Base-by-base conservation (phyloP, 78 protist genomes). In the Speleostelium caveatum region DNA sequence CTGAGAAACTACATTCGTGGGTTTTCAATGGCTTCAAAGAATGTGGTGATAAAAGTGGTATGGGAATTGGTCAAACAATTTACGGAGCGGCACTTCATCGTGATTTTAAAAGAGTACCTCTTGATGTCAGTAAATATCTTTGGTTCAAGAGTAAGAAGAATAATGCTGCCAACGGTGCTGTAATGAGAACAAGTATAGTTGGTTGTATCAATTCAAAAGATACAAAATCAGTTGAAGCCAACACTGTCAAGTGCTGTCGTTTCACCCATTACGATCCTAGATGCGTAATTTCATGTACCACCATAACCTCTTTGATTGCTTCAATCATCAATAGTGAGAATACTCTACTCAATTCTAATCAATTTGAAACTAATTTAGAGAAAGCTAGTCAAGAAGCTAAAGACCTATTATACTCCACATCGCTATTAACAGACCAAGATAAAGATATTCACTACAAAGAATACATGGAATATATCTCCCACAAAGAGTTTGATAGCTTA, bases 21-120 rank as follows among this genome's bases (percentile, higher is more conserved):
- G 55, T 91, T 12, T 32, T 51, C 14, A 45, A 86, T 62, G 95
- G 95, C 0, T 88, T 93, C 3, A 0, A 10, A 49, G 94, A 92
- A 12, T 71, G 93, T 28, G 93, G 95, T 24, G 95, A 93, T 66
- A 21, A 32, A 4, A 4, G 30, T 49, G 95, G 95, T 35, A 60
- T 69, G 78, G 95, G 95, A 10, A 6, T 93, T n/a, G 95, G 95
- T n/a, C 86, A 63, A 74, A 93, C 95, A 2, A 95, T 93, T 21
- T 58, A 55, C 35, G 17, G 28, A 32, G 89, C 71, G 17, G 69
- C 63, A 21, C 49, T 22, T 12, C 73, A 83, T 49, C 24, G 28
- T 4, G 19, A 51, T 2, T 93, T 93, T 49, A 14, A 22, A 32
- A 12, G 28, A 14, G 22, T 35, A 17, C 95, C 95, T 17, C 19